These are phyloP conservation scores for Populus nigra DNA, from an alignment of 345 rosid species.

Conservation along the genomic window DNA sequence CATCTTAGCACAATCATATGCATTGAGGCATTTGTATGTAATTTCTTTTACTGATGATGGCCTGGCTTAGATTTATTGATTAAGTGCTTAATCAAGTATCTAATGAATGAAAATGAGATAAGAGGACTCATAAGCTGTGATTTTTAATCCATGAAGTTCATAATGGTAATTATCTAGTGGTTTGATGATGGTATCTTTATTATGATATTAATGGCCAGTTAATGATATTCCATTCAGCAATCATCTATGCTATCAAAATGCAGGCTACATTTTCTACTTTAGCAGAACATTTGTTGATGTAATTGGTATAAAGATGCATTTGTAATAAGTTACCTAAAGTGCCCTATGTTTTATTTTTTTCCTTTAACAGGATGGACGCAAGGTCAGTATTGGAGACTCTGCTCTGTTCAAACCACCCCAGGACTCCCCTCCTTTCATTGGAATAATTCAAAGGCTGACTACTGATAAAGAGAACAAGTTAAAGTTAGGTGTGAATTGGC, in stretches of 20 bases:
- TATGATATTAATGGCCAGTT: background rate
- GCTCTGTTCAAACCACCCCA: conserved; percentile 83
- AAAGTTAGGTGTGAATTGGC: conserved; percentile 76
- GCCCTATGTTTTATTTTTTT: background rate
- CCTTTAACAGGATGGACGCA: conserved; percentile 68
- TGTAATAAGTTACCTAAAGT: background rate
- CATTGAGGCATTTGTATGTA: background rate
- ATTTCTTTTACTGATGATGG: background rate
- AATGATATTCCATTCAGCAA: background rate
- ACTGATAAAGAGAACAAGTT: conserved; percentile 50
- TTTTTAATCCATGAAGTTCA: background rate
- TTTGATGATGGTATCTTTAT: background rate
- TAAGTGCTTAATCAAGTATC: background rate
- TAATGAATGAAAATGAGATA: background rate
- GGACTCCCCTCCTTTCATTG: conserved; percentile 85
- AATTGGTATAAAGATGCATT: background rate
- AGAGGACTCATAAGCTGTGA: background rate
- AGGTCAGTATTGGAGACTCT: conserved; percentile 79
- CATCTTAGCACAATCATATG: background rate
- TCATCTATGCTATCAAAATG: background rate
- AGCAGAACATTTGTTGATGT: background rate
- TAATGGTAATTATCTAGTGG: background rate
- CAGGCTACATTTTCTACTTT: background rate
- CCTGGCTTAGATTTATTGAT: background rate
- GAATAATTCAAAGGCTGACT: conserved; percentile 58